Evolutionary conservation across 2,329 filamentous ascomycete species (phyloP).

Genomic region (Diatrype stigma): DNA sequence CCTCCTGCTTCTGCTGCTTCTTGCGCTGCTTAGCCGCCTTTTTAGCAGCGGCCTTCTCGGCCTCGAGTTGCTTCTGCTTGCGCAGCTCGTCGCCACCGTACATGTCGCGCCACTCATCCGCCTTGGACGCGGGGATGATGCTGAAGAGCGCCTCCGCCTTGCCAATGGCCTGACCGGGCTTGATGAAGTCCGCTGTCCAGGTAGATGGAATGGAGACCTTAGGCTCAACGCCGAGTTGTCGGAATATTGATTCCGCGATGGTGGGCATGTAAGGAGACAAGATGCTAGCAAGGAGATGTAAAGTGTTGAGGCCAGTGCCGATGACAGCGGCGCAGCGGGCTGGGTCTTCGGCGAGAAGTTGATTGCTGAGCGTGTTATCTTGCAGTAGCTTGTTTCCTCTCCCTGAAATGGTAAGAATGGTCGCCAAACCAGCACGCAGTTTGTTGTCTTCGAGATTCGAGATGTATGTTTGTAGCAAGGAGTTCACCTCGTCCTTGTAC

Average conservation of each 20-base stretch:
- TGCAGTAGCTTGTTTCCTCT: slow-evolving; percentile 48
- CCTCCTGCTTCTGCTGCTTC: background rate
- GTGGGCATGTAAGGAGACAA: slow-evolving; percentile 81
- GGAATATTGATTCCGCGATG: slow-evolving; percentile 70
- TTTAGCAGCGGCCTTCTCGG: slow-evolving; percentile 47
- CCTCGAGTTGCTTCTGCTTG: slow-evolving; percentile 22
- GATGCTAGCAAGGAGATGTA: slow-evolving; percentile 75
- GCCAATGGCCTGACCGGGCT: slow-evolving; percentile 75
- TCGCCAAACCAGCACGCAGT: slow-evolving; percentile 58
- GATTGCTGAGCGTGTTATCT: slow-evolving; percentile 51
- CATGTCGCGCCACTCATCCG: slow-evolving; percentile 74
- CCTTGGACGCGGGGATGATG: slow-evolving; percentile 77
- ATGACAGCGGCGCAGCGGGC: slow-evolving; percentile 57
- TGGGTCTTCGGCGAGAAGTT: slow-evolving; percentile 49
- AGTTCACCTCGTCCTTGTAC: slow-evolving; percentile 59
- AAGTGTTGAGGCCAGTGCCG: slow-evolving; percentile 76
- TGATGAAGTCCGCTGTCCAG: slow-evolving; percentile 59
- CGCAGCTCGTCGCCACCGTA: slow-evolving; percentile 53
- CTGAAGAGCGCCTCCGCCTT: slow-evolving; percentile 75
- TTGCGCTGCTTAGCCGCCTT: slow-evolving; percentile 26
- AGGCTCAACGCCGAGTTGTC: slow-evolving; percentile 63
- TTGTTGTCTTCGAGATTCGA: slow-evolving; percentile 66
- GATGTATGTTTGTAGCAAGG: slow-evolving; percentile 62
- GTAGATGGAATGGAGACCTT: slow-evolving; percentile 58
- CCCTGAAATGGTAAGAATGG: slow-evolving; percentile 16